A percentile compares a stretch with the other conserved stretches of the same genome.
Conservation (phyloP, 2,329 filamentous ascomycete species). For the Penicillium sp. region DNA sequence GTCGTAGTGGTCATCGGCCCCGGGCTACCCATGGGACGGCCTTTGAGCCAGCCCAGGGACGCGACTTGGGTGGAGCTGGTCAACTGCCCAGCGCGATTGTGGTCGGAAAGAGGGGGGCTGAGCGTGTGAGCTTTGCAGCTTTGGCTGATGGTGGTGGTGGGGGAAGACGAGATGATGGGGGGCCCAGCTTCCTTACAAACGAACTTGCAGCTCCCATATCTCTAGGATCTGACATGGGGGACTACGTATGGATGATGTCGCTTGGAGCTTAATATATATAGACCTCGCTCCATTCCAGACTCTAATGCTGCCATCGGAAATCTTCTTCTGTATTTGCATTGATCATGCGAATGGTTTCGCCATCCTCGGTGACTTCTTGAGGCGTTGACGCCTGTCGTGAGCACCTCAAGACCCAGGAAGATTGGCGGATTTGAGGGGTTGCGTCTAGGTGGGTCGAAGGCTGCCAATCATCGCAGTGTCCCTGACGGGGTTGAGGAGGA, state of each 20-base stretch:
- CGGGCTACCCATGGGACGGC: constrained; percentile 17
- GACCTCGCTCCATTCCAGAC: not conserved
- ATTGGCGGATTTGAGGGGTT: constrained; percentile 26
- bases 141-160: not conserved
- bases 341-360: not conserved
- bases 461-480: constrained; percentile 27
- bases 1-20: constrained; percentile 19
- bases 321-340: not conserved
- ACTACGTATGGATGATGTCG: not conserved
- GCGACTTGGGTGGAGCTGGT: constrained; percentile 18
- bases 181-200: not conserved
- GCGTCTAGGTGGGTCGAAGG: constrained; percentile 22
- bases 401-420: not conserved
- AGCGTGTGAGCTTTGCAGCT: not conserved
- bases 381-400: not conserved
- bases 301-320: not conserved
- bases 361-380: not conserved
- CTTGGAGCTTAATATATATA: not conserved
- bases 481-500: constrained; percentile 24
- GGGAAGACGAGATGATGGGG: not conserved
- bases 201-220: not conserved
- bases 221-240: not conserved
- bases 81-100: constrained; percentile 4
- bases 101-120: constrained; percentile 19
- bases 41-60: constrained; percentile 14